Evolutionary conservation across 148 eudicot genomes (phyloP).

Genomic region (Polygonum maritimum): DNA sequence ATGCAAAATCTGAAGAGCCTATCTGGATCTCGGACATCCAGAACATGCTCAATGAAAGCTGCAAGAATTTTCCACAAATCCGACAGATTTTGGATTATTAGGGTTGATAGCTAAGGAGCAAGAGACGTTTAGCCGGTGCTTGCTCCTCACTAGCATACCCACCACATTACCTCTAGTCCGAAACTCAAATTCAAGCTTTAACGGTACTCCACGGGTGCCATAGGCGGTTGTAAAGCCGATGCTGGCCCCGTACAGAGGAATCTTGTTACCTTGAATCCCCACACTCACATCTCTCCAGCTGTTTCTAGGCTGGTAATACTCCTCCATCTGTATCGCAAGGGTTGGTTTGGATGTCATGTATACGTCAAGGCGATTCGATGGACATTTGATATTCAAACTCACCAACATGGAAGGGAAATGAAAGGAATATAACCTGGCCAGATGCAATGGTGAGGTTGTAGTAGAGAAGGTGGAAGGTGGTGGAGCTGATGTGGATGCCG

Average conservation of each 20-base stretch:
- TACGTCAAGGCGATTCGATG: too few relatives aligned
- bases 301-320: slow-evolving; percentile 54
- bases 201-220: slow-evolving; percentile 28
- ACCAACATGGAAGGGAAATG: too few relatives aligned
- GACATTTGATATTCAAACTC: neutral
- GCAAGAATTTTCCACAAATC: slow-evolving; percentile 34
- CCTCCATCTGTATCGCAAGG: slow-evolving; percentile 28
- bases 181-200: slow-evolving; percentile 40
- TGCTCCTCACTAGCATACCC: slow-evolving; percentile 44
- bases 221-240: slow-evolving; percentile 20
- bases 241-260: slow-evolving; percentile 79
- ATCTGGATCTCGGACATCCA: neutral
- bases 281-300: slow-evolving; percentile 28
- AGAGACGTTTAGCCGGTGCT: slow-evolving; percentile 31
- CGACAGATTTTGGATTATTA: slow-evolving; percentile 16
- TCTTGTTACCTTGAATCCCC: slow-evolving; percentile 30
- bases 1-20: neutral
- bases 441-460: slow-evolving; percentile 46
- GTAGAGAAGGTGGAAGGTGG: slow-evolving; percentile 34
- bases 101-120: slow-evolving; percentile 34
- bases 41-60: neutral
- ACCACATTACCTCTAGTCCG: slow-evolving; percentile 38
- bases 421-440: slow-evolving; percentile 40
- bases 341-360: too few relatives aligned
- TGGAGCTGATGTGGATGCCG: slow-evolving; percentile 57